Evolutionary conservation across 2,329 filamentous ascomycete genomes (phyloP).

Genomic region (Ophiostoma tasmaniense): DNA sequence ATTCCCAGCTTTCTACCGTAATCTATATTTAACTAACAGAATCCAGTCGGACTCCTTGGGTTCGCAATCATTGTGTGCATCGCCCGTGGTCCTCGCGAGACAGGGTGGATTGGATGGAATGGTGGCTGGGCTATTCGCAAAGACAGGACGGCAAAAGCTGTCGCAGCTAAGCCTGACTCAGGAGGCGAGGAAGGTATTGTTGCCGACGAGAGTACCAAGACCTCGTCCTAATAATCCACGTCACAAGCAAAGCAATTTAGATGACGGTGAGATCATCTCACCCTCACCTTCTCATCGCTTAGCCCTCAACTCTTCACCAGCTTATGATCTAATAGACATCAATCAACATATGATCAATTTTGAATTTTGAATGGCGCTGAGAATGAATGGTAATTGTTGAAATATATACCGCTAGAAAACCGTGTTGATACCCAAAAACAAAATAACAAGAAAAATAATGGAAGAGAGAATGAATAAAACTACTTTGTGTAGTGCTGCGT

Average conservation of each 20-base stretch:
- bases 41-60: slow-evolving; percentile 30
- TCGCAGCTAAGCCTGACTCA: neutral
- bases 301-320: neutral
- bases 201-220: slow-evolving; percentile 14
- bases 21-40: neutral
- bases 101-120: slow-evolving; percentile 35
- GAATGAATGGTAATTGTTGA: neutral
- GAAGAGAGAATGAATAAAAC: neutral
- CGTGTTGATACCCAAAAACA: neutral
- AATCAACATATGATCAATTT: no score
- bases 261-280: no score
- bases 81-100: slow-evolving; percentile 33
- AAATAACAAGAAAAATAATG: no score
- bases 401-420: neutral
- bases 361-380: neutral
- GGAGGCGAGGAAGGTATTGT: slow-evolving; percentile 5
- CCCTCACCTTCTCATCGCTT: no score
- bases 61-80: slow-evolving; percentile 31
- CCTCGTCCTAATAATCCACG: neutral
- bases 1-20: neutral
- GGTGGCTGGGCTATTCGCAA: slow-evolving; percentile 33
- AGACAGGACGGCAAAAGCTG: slow-evolving; percentile 13
- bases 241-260: no score
- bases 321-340: no score
- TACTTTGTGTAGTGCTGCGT: neutral